Evolutionary conservation across 1,139 yeast species (phyloP).

Genomic region (Suhomyces guaymorum): DNA sequence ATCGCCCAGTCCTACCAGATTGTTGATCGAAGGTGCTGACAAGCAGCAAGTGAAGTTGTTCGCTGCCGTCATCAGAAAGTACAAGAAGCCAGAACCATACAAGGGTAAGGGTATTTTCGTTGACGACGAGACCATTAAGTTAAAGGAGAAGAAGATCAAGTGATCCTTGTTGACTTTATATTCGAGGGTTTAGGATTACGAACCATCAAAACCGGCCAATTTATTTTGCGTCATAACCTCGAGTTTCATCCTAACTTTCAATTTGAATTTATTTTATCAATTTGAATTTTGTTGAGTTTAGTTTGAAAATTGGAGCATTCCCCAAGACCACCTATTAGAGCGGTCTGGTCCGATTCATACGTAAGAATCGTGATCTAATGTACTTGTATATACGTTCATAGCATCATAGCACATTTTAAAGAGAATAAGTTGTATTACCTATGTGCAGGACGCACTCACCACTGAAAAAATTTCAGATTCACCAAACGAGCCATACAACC

Average conservation of each 20-base stretch:
- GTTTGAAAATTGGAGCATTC: too few species aligned
- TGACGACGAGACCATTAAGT: slow-evolving; percentile 83
- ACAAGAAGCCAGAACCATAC: slow-evolving; percentile 96
- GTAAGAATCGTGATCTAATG: background rate
- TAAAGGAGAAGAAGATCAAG: slow-evolving; percentile 92
- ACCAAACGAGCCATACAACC: background rate
- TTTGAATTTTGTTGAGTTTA: too few species aligned
- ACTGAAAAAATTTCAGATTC: slow-evolving; percentile 4
- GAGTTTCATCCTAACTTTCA: too few species aligned
- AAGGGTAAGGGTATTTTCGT: slow-evolving; percentile 97
- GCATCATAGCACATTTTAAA: background rate
- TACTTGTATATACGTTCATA: slow-evolving; percentile 8
- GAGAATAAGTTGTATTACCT: too few species aligned
- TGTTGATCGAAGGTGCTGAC: slow-evolving; percentile 83
- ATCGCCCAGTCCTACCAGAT: slow-evolving; percentile 85
- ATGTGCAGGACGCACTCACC: slow-evolving; percentile 5
- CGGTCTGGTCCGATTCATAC: too few species aligned
- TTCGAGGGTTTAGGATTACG: background rate
- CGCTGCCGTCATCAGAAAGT: slow-evolving; percentile 84
- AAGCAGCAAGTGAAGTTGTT: slow-evolving; percentile 84
- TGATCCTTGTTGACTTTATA: too few species aligned
- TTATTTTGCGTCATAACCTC: background rate
- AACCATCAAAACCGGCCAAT: too few species aligned
- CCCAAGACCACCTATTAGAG: too few species aligned
- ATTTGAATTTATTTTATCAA: too few species aligned